Percentiles rank a stretch among this genome's conserved stretches.
Evolutionary conservation across 108 stramenopile genomes (phyloP).

Genomic region (Aurantiochytrium sp.): DNA sequence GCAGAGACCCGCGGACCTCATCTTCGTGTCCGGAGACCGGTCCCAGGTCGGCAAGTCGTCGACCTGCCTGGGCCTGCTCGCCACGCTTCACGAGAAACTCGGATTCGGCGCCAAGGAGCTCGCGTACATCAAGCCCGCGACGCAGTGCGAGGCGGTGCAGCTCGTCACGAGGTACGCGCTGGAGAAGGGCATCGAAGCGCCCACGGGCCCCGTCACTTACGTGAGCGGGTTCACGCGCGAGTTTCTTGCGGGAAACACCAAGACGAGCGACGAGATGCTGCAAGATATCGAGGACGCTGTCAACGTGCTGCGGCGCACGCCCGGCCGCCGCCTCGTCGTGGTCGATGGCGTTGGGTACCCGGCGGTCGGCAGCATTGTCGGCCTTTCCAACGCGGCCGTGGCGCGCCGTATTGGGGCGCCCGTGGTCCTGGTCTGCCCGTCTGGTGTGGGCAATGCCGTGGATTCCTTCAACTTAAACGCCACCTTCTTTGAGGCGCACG

Average conservation of each 20-base stretch:
- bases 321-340: slow-evolving; percentile 69
- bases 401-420: slow-evolving; percentile 64
- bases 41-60: slow-evolving; percentile 87
- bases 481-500: slow-evolving; percentile 68
- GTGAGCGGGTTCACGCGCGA: slow-evolving; percentile 92
- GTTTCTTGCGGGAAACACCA: slow-evolving; percentile 77
- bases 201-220: slow-evolving; percentile 89
- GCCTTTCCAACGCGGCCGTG: slow-evolving; percentile 84
- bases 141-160: slow-evolving; percentile 86
- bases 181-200: slow-evolving; percentile 65
- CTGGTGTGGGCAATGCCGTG: slow-evolving; percentile 82
- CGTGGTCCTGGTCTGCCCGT: slow-evolving; percentile 67
- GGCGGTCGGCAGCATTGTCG: slow-evolving; percentile 87
- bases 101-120: slow-evolving; percentile 60
- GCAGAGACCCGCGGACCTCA: neutral
- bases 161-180: slow-evolving; percentile 79
- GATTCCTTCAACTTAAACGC: slow-evolving; percentile 93
- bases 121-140: slow-evolving; percentile 96
- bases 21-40: slow-evolving; percentile 80
- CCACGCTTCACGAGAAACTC: slow-evolving; percentile 53
- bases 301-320: slow-evolving; percentile 56
- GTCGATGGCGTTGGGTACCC: slow-evolving; percentile 97
- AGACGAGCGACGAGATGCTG: slow-evolving; percentile 66
- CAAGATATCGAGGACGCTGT: slow-evolving; percentile 69
- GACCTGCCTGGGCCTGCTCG: slow-evolving; percentile 76